Evolutionary conservation across 1,284 basidiomycete genomes (phyloP).

Genomic region (Xerocomus tenax): DNA sequence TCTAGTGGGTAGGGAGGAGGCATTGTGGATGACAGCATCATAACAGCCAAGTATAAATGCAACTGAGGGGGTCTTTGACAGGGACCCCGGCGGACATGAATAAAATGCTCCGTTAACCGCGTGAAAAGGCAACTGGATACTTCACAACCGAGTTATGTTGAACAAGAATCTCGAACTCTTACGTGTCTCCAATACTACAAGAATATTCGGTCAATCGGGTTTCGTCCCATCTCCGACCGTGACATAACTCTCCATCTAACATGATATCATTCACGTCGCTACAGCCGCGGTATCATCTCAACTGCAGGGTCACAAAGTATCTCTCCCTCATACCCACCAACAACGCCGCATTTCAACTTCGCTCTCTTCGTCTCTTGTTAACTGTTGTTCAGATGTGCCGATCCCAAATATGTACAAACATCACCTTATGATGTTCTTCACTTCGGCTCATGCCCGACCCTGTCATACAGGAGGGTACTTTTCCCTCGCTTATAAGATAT

Average conservation of each 20-base stretch:
- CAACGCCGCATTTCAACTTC: conserved; percentile 10
- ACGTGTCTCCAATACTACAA: neutral
- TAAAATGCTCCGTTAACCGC: conserved; percentile 30
- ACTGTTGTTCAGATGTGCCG: too few species aligned
- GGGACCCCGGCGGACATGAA: conserved; percentile 29
- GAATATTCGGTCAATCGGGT: neutral
- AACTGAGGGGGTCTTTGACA: conserved; percentile 1
- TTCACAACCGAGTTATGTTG: neutral
- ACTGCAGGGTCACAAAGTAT: conserved; percentile 2
- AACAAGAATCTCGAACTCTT: neutral
- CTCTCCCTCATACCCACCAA: too few species aligned
- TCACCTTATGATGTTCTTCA: neutral
- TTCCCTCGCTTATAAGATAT: too few species aligned
- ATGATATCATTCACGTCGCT: neutral
- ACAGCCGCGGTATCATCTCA: neutral
- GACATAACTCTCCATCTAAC: neutral
- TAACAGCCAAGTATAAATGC: conserved; percentile 23
- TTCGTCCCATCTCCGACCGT: conserved; percentile 18
- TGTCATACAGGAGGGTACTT: too few species aligned
- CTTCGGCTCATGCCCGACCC: too few species aligned
- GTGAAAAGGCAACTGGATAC: conserved; percentile 16
- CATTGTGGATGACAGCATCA: conserved; percentile 21
- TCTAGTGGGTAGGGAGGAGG: conserved; percentile 17
- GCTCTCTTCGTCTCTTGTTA: too few species aligned
- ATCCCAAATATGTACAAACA: neutral